phyloP scores from a whole-genome alignment of 768 basidiomycete species.

The Mycena olivaceomarginata region DNA sequence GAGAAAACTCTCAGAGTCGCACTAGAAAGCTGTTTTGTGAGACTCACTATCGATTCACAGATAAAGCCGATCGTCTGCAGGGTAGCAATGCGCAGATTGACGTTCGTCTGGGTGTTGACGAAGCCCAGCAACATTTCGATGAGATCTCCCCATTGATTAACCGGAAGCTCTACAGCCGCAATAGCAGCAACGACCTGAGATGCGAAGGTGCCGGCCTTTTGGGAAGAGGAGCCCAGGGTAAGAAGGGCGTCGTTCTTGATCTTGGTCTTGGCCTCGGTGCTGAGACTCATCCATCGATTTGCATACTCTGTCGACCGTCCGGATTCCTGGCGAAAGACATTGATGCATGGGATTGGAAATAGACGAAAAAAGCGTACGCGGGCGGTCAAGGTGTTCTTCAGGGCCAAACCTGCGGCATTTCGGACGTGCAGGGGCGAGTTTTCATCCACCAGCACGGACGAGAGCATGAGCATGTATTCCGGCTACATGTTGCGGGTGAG shows the following conservation, averaged over 20 bases:
- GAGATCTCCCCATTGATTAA: conserved; percentile 92
- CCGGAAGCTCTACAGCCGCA: conserved; percentile 94
- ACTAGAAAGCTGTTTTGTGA: conserved; percentile 21
- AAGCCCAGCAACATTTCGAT: conserved; percentile 93
- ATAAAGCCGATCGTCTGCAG: conserved; percentile 97
- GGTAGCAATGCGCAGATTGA: conserved; percentile 89
- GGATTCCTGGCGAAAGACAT: conserved; percentile 72
- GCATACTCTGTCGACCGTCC: conserved; percentile 85
- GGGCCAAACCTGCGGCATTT: conserved; percentile 96
- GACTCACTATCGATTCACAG: conserved; percentile 95
- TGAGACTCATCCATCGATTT: conserved; percentile 89
- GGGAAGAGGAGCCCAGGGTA: conserved; percentile 83
- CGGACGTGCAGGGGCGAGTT: conserved; percentile 81
- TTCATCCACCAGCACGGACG: conserved; percentile 89
- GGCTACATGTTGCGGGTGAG: conserved; percentile 72
- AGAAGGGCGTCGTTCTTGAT: conserved; percentile 93
- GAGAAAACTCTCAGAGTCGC: conserved; percentile 42
- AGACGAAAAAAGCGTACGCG: conserved; percentile 75
- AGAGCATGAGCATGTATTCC: conserved; percentile 94
- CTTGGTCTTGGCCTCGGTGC: conserved; percentile 79
- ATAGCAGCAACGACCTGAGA: conserved; percentile 97
- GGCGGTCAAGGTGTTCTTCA: conserved; percentile 96
- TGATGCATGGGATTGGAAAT: conserved; percentile 44
- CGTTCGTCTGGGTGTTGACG: conserved; percentile 84
- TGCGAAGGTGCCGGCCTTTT: conserved; percentile 89